Evolutionary conservation across 352 stramenopile species (phyloP), one percentile per base, ranked within the genome.

Genomic region (Thraustotheca clavata): DNA sequence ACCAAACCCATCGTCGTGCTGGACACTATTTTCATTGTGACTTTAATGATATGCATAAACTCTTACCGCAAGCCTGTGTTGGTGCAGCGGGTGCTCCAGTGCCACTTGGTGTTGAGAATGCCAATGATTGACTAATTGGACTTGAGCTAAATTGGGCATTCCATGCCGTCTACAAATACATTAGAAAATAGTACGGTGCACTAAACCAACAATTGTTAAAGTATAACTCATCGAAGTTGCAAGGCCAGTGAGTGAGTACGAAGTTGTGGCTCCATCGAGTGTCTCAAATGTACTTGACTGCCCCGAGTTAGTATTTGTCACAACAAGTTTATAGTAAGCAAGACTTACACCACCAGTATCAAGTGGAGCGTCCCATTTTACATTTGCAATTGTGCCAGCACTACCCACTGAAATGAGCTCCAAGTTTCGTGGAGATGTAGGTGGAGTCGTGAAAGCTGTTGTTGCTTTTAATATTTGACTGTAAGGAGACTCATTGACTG

Each of bases 341-440:
- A 88, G 71, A 0, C 16, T 4, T 12, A 73, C 66, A 9, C 80
- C 80, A 0, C 80, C 80, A 0, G 40, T 39, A 31, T 88, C 78
- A 4, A 32, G 32, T 0, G 80, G 76, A 0, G 46, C 2, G 1
- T 61, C 50, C 80, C 80, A 89, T 0, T 49, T 5, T 16, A 62
- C 20, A n/a, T 59, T 74, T 4, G 69, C 60, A 33, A 80, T 68
- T 0, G 59, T 61, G 39, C 72, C 60, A 38, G 70, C 60, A 4
- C 57, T 69, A 14, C 38, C 34, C n/a, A 86, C 71, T 9, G 59
- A 67, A 1, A 62, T 2, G 36, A 88, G 71, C 4, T 22, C 34
- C 0, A 73, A 7, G 4, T 81, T 75, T 0, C 55, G 59, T 0
- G 77, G 80, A 0, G 61, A n/a, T 6, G 69, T 77, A 2, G 74